Evolutionary conservation across 441 rosid genomes (phyloP), one percentile per base, ranked within the genome.

Genomic region (Corymbia calophylla): DNA sequence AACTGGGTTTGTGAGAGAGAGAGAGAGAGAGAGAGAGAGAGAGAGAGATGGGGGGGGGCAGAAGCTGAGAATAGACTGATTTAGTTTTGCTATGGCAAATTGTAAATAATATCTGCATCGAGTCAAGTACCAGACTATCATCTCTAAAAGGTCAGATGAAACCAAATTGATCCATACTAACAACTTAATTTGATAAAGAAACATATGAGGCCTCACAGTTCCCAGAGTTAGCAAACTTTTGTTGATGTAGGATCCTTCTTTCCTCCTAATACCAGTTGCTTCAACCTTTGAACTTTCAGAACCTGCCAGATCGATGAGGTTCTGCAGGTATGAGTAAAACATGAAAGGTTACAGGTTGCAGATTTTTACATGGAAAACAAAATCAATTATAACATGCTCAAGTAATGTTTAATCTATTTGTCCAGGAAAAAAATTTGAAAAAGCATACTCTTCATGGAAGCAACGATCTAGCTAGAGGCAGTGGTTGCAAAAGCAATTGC

Each of bases 261-360:
- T 97, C 88, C 99, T 95, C 91, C 99, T 97, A 90, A 95, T 62
- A 87, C 99, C 99, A 92, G 95, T 97, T 48, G 99, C 97, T 96
- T 96, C 99, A 89, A 96, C 99, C 94, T 96, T 98, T 17, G 99
- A 97, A 93, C 99, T 98, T 95, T 98, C 99, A 56, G 99, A 98
- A 95, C 99, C 99, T 92, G 99, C 99, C 94, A 98, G 97, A 95
- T 98, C 99, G 94, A 98, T 97, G 93, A 98, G 99, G 95, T 97
- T 96, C 99, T 98, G 99, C 99, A 95, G 73, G 91, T 91, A 94
- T 87, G 92, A 94, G 93, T 93, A 90, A 92, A 89, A 91, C 64
- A 89, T 88, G 90, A 90, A 87, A 92, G 90, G 95, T 95, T 91
- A 92, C 88, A 87, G 91, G 88, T 18, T 89, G 80, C 88, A 87